These are phyloP conservation scores for Puya raimondii DNA, from an alignment of 176 grass and related monocot genomes.

Conservation along the genomic window DNA sequence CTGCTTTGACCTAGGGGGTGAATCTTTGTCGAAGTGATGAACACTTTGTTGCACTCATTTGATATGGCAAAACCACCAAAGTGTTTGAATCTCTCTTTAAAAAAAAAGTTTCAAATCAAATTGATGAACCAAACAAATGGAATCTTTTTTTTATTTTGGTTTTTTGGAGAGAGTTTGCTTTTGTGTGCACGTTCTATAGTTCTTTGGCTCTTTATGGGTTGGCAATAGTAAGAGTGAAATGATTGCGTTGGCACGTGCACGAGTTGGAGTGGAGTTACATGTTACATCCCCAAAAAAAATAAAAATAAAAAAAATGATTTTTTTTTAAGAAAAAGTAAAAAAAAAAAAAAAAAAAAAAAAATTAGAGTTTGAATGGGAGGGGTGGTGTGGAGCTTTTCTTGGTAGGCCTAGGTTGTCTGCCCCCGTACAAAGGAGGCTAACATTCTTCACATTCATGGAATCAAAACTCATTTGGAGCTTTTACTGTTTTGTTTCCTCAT, in stretches of 20 bases:
- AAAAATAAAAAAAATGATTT: background rate
- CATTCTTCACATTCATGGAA: background rate
- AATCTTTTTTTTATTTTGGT: too few species aligned
- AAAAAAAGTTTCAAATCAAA: too few species aligned
- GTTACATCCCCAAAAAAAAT: too few species aligned
- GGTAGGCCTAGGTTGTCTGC: slow-evolving; percentile 22
- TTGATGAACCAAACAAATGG: too few species aligned
- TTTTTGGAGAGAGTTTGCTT: too few species aligned
- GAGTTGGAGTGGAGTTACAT: slow-evolving; percentile 16
- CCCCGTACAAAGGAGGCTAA: background rate
- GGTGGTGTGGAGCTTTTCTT: background rate
- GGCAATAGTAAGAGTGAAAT: slow-evolving; percentile 33
- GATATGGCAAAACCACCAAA: too few species aligned
- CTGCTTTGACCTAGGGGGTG: slow-evolving; percentile 9
- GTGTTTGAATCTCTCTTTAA: too few species aligned
- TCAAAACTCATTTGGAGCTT: background rate
- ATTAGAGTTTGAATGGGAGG: background rate
- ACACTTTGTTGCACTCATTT: too few species aligned
- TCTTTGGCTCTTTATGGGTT: slow-evolving; percentile 29
- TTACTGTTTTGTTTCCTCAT: background rate
- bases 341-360: background rate
- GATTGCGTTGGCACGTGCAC: slow-evolving; percentile 24
- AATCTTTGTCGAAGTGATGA: slow-evolving; percentile 16
- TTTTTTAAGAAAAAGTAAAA: background rate
- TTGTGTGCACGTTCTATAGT: slow-evolving; percentile 17